A percentile compares a stretch with the other conserved stretches of the same genome.
phyloP scores from a whole-genome alignment of 768 basidiomycete genomes.

The Pleurotus giganteus region DNA sequence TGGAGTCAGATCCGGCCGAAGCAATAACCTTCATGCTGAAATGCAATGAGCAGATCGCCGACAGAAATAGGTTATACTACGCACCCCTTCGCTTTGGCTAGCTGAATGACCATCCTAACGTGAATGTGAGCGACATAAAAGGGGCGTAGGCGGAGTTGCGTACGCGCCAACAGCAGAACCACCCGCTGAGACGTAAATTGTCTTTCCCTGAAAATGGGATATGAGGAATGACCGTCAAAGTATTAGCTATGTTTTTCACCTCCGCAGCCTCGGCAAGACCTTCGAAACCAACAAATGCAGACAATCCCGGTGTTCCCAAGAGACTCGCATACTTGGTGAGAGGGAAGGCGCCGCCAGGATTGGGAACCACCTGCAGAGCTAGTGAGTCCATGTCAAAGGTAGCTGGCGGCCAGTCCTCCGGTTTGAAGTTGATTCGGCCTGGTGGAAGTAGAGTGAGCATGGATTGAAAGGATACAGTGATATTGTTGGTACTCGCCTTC shows the following conservation, averaged over 20 bases:
- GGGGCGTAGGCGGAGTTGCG: not conserved
- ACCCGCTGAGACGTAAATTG: slow-evolving; percentile 22
- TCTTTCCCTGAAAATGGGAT: slow-evolving; percentile 16
- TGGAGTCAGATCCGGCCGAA: slow-evolving; percentile 48
- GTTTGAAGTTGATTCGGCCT: slow-evolving; percentile 17
- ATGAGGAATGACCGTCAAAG: not conserved
- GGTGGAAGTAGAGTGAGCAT: not conserved
- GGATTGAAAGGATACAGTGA: not conserved
- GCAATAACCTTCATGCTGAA: slow-evolving; percentile 9
- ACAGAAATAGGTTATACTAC: not conserved
- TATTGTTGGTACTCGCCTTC: slow-evolving; percentile 11
- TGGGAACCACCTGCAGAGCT: slow-evolving; percentile 17
- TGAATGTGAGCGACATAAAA: not conserved
- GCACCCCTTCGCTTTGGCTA: slow-evolving; percentile 7
- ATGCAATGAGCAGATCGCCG: slow-evolving; percentile 5
- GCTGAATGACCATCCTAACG: slow-evolving; percentile 15
- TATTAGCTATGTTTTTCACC: slow-evolving; percentile 3
- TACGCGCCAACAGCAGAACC: slow-evolving; percentile 21
- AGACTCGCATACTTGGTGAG: slow-evolving; percentile 17
- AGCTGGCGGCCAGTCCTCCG: slow-evolving; percentile 13
- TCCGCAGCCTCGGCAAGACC: slow-evolving; percentile 18
- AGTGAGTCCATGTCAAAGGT: slow-evolving; percentile 23
- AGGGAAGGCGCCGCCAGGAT: slow-evolving; percentile 21
- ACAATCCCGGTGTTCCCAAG: slow-evolving; percentile 25
- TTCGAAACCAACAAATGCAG: slow-evolving; percentile 26